Base-by-base conservation (phyloP, 768 basidiomycete genomes). In the Tricholoma saponaceum region DNA sequence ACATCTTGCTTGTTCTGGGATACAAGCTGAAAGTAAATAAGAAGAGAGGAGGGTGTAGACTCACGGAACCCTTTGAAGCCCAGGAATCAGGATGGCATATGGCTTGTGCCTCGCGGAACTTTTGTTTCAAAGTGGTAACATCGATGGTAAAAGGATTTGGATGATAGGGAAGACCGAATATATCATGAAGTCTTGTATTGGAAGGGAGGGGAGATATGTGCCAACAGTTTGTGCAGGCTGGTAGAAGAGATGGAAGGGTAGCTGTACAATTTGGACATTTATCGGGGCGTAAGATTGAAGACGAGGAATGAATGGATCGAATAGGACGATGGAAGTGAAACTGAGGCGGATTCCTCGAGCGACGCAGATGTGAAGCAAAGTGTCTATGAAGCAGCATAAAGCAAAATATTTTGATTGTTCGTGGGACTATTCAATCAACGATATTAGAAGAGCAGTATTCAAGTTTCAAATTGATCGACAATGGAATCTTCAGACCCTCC, bases 51-150 rank as follows among this genome's bases (percentile, higher is more conserved):
- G 8, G 56, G 41, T 53, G 54, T 47, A 58, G 20, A 73, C 70
- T 66, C 71, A 89, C 90, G 58, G 80, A 70, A 56, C 84, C 84
- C 65, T 82, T 79, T 28, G 83, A 80, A 32, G 85, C 80, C 88
- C 90, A 96, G 12, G 85, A 79, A 69, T 98, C 95, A 0, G 95
- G 95, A 74, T 98, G 95, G 52, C 91, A 85, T 20, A 83, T 74
- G 20, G 84, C 78, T 67, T 96, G 95, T 3, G 89, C 83, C 47
- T 80, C 74, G 32, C 89, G 75, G 68, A 92, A 95, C 26, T 80
- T 79, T 33, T 75, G 73, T 69, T 84, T 87, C 58, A 97, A 72
- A 18, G 79, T 73, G 1, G 71, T 64, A 14, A 79, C 64, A 66
- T 94, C 85, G 43, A 98, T 72, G 14, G 77, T 70, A 71, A 92